Evolutionary conservation across 768 basidiomycete species (phyloP), one percentile per base, ranked within the genome.

Genomic region (Chalciporus pseudorubinellus): DNA sequence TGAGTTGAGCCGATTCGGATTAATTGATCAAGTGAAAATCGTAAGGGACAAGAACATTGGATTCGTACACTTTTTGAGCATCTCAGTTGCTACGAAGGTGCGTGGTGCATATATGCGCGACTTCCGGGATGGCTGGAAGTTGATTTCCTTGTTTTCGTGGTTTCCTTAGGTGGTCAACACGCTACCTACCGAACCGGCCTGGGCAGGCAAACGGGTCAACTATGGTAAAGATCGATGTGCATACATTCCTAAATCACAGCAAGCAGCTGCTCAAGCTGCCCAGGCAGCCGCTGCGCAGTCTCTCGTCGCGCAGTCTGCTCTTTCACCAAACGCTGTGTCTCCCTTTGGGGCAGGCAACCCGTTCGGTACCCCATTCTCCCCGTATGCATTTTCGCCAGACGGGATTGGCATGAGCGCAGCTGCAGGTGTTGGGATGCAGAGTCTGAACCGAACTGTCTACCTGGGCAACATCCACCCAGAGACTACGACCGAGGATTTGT

Each of bases 1-100:
- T 55, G 94, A 98, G 65, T 75, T 98, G 20, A 86, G 87, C 62
- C 80, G 89, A 39, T 99, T 95, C 64, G 97, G 97, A 19, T 77
- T 95, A 24, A 98, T 99, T 62, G 97, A 99, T 72, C 95, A 98
- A 69, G 95, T 99, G 68, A 99, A 99, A 81, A 98, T 99, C 65
- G 97, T 98, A 46, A 75, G 95, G 55, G 97, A 99, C 76, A 98
- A 98, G 80, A 97, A 97, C 64, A 98, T 98, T 51, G 97, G 95
- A 3, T 99, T 99, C 68, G 94, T 99, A 18, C 97, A 99, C 72
- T 98, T 98, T 77, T 75, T 99, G 64, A 92, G 89, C 68, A 97
- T 99, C 67, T 81, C 89, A 19, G 83, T 91, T 38, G 97, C 97
- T 14, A 95, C 89, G 58, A 98, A 98, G 89, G 92, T 92, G 48